Base-by-base conservation (phyloP, 2,329 filamentous ascomycete genomes). In the Alternaria dauci region DNA sequence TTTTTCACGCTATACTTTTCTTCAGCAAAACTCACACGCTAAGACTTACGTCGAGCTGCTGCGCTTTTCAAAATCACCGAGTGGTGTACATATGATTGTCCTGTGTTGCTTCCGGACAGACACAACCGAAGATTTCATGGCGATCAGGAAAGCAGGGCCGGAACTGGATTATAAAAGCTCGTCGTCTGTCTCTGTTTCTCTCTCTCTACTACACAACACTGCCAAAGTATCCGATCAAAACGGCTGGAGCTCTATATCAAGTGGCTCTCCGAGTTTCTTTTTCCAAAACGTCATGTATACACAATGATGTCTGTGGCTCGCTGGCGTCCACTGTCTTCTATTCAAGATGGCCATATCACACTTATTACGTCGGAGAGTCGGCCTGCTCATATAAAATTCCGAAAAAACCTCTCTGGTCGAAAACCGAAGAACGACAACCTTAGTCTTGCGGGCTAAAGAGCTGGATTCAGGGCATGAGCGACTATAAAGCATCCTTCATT, bases 131-230 rank as follows among this genome's bases (percentile, higher is more conserved):
- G 1, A 18, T 4, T 0, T n/a, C 0, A 38, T 38, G 34, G 34
- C 16, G n/a, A 2, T 9, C 7, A 7, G 34, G 4, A 6, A 38
- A 18, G 5, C 14, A 38, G 1, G 14, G 34, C 5, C 2, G 34
- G 3, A 1, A n/a, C 14, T 4, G 16, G 3, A 7, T 1, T 38
- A 38, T 38, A 38, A 38, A 38, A 38, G 16, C 2, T 8, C 34
- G 0, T 38, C 14, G 14, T 36, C 0, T 36, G 5, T 0, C 32
- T 34, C 1, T 34, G 5, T 12, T 16, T 36, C 0, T 0, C 16
- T 36, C 32, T 1, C 32, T 16, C 14, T 14, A 36, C 2, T 16
- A 36, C 32, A 36, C 14, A 12, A 34, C 1, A 36, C 6, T 1
- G 2, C 12, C 14, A 6, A 6, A 16, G 12, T 36, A 0, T 36